Conservation (phyloP, 1,139 yeast genomes). For the Protomyces inouyei region DNA sequence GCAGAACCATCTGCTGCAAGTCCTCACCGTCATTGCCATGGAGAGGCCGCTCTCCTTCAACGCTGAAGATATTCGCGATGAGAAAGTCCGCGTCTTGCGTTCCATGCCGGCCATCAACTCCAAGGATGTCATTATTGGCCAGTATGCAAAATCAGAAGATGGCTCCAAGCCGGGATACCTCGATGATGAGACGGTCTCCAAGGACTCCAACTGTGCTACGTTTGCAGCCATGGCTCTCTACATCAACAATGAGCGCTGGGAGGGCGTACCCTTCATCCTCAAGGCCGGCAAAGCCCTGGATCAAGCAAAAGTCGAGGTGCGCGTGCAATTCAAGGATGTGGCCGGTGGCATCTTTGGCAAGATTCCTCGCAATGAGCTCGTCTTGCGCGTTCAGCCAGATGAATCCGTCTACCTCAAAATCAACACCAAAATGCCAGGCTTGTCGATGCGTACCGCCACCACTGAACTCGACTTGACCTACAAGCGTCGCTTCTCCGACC, state of each 20-base stretch:
- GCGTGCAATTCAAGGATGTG: constrained; percentile 85
- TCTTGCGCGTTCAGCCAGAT: constrained; percentile 86
- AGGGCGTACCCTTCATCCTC: constrained; percentile 90
- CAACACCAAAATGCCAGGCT: constrained; percentile 90
- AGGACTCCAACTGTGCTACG: constrained; percentile 80
- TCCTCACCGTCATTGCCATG: constrained; percentile 86
- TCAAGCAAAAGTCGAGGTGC: constrained; percentile 70
- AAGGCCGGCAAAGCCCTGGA: constrained; percentile 77
- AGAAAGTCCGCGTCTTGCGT: constrained; percentile 85
- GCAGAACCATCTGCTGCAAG: constrained; percentile 95
- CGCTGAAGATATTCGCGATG: constrained; percentile 93
- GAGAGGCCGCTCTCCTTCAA: constrained; percentile 87
- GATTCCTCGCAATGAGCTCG: constrained; percentile 87
- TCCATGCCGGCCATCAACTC: constrained; percentile 66
- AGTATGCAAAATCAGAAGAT: constrained; percentile 76
- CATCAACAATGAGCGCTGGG: constrained; percentile 93
- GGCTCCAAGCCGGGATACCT: constrained; percentile 84
- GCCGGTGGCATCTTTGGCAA: constrained; percentile 75
- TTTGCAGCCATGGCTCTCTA: constrained; percentile 78
- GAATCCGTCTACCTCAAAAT: constrained; percentile 90
- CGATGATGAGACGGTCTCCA: constrained; percentile 88
- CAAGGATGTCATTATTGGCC: constrained; percentile 75
- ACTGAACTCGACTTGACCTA: constrained; percentile 90
- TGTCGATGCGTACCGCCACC: constrained; percentile 70
- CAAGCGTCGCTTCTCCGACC: constrained; percentile 71